Evolutionary conservation across 2,329 filamentous ascomycete species (phyloP).

Genomic region (Cladophialophora psammophila): DNA sequence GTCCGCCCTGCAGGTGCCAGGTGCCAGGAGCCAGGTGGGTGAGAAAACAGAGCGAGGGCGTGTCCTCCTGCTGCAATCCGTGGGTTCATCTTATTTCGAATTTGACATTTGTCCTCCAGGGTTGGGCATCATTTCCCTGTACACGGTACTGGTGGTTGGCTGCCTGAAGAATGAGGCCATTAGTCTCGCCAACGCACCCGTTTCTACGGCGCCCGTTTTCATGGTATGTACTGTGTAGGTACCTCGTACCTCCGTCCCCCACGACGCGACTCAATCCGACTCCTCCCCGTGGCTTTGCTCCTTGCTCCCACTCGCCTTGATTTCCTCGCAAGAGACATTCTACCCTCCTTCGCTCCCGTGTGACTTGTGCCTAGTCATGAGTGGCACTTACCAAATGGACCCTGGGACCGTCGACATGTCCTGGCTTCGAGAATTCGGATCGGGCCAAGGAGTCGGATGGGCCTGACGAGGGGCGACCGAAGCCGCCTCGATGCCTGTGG

Average conservation of each 20-base stretch:
- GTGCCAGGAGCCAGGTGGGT: neutral
- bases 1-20: neutral
- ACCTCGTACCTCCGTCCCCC: neutral
- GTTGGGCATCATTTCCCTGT: neutral
- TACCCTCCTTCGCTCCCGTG: neutral
- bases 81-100: neutral
- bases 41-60: neutral
- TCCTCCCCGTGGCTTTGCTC: neutral
- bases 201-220: neutral
- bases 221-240: too few relatives aligned
- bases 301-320: neutral
- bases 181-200: slow-evolving; percentile 4
- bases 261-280: neutral
- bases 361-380: neutral
- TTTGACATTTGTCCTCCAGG: neutral
- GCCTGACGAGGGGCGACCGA: neutral
- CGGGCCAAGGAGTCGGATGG: neutral
- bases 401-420: neutral
- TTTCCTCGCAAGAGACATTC: too few relatives aligned
- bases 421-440: neutral
- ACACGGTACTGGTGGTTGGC: neutral
- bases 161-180: slow-evolving; percentile 5
- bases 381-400: neutral
- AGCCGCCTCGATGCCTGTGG: neutral
- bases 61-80: neutral